Conservation (phyloP, 768 basidiomycete genomes). For the Lactarius quietus region DNA sequence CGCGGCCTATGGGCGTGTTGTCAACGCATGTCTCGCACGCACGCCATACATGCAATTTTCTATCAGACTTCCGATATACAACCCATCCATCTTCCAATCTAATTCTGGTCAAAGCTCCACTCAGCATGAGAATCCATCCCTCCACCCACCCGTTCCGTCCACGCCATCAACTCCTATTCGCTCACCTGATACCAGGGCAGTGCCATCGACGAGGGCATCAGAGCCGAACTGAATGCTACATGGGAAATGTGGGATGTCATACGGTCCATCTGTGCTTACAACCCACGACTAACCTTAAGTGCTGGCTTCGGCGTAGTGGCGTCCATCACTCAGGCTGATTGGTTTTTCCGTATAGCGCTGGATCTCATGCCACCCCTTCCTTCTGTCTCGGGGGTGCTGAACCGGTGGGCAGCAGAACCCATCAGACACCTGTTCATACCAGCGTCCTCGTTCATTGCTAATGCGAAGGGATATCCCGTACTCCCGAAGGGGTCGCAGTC, state of each 20-base stretch:
- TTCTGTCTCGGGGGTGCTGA: constrained; percentile 65
- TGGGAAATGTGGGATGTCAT: constrained; percentile 99
- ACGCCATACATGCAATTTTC: constrained; percentile 75
- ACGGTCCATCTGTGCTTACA: constrained; percentile 84
- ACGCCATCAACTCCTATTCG: constrained; percentile 26
- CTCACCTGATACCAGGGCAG: constrained; percentile 29
- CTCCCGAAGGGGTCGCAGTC: constrained; percentile 89
- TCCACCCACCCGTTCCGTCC: constrained; percentile 22
- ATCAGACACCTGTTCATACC: constrained; percentile 88
- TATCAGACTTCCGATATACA: constrained; percentile 79
- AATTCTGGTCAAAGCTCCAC: constrained; percentile 31
- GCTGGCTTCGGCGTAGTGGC: constrained; percentile 29
- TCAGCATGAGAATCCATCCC: constrained; percentile 16
- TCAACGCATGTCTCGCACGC: constrained; percentile 71
- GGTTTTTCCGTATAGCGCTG: constrained; percentile 56
- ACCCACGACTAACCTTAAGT: constrained; percentile 70
- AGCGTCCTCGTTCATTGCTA: constrained; percentile 88
- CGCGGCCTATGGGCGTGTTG: constrained; percentile 89
- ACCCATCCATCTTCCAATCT: constrained; percentile 57
- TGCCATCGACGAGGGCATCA: constrained; percentile 37
- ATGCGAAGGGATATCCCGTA: constrained; percentile 95
- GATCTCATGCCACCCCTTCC: constrained; percentile 91
- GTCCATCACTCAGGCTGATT: constrained; percentile 17
- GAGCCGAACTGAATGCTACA: constrained; percentile 62
- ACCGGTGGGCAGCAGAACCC: constrained; percentile 91